Evolutionary conservation across 805 yeast genomes (phyloP).

Genomic region (Komagataella phaffii): DNA sequence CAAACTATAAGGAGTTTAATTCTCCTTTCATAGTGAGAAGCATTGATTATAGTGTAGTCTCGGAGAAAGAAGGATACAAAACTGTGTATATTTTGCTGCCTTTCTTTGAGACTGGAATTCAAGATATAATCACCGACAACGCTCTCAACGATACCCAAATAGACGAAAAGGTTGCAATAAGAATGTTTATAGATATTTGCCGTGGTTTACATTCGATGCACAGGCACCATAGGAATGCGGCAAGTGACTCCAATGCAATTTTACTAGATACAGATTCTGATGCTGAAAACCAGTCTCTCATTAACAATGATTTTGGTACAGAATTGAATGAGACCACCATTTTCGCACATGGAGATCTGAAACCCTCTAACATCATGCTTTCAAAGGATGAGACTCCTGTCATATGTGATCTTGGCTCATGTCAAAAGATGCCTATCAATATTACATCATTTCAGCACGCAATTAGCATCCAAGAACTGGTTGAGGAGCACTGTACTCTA

Average conservation of each 20-base stretch:
- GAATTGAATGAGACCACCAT: conserved; percentile 47
- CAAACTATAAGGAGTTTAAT: conserved; percentile 57
- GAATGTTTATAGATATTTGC: conserved; percentile 54
- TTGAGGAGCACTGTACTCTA: conserved; percentile 74
- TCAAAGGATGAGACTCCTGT: conserved; percentile 65
- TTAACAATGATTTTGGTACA: conserved; percentile 14
- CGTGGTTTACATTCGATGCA: conserved; percentile 72
- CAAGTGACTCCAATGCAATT: conserved; percentile 2
- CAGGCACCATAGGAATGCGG: conserved; percentile 25
- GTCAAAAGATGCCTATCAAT: conserved; percentile 44
- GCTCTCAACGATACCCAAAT: conserved; percentile 39
- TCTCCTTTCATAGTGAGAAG: conserved; percentile 56
- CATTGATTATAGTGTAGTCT: conserved; percentile 58
- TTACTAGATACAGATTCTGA: conserved; percentile 3
- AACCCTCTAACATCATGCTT: conserved; percentile 82
- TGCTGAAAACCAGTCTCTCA: conserved; percentile 5
- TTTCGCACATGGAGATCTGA: conserved; percentile 77
- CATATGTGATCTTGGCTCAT: conserved; percentile 74
- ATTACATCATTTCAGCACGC: conserved; percentile 58
- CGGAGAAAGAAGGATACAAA: conserved; percentile 69
- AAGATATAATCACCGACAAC: conserved; percentile 60
- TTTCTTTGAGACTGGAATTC: conserved; percentile 58
- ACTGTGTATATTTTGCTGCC: conserved; percentile 74
- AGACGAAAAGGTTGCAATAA: conserved; percentile 50
- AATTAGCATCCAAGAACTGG: conserved; percentile 61